A percentile compares a stretch with the other conserved stretches of the same genome.
Conservation (phyloP, 441 rosid genomes). For the Corymbia citriodora region DNA sequence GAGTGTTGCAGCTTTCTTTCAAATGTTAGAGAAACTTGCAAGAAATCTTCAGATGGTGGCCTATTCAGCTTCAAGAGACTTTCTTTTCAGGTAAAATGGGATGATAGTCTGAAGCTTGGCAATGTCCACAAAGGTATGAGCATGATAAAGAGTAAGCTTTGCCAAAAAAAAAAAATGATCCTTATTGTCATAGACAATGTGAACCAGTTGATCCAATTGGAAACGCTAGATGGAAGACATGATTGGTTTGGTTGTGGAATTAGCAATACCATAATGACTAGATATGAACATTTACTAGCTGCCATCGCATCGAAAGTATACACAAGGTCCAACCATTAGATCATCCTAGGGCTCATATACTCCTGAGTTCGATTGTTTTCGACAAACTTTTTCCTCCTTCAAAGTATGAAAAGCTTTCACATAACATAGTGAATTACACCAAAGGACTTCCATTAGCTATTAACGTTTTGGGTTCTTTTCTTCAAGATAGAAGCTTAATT, state of each 20-base stretch:
- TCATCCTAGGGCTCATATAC: not conserved
- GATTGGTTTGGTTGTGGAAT: not conserved
- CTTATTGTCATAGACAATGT: not conserved
- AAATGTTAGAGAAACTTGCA: not conserved
- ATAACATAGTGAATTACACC: not conserved
- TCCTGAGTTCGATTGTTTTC: not conserved
- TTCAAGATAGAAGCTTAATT: not conserved
- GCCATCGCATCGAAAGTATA: not conserved
- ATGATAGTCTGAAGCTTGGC: not conserved
- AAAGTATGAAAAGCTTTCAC: not conserved
- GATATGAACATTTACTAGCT: not conserved
- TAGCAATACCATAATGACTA: not conserved
- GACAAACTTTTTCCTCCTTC: not conserved
- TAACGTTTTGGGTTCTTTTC: not conserved
- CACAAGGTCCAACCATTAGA: not conserved
- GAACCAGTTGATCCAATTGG: not conserved
- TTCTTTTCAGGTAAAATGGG: not conserved
- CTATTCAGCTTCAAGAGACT: not conserved
- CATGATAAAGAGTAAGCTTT: not conserved
- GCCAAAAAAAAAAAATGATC: not conserved
- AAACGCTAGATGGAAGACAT: not conserved
- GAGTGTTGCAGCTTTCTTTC: not conserved
- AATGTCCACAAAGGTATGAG: not conserved
- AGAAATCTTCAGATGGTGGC: not conserved
- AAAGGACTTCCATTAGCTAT: slow-evolving; percentile 1